These are phyloP conservation scores for Eucalyptus tenuipes DNA, from an alignment of 345 rosid genomes.

Conservation along the genomic window DNA sequence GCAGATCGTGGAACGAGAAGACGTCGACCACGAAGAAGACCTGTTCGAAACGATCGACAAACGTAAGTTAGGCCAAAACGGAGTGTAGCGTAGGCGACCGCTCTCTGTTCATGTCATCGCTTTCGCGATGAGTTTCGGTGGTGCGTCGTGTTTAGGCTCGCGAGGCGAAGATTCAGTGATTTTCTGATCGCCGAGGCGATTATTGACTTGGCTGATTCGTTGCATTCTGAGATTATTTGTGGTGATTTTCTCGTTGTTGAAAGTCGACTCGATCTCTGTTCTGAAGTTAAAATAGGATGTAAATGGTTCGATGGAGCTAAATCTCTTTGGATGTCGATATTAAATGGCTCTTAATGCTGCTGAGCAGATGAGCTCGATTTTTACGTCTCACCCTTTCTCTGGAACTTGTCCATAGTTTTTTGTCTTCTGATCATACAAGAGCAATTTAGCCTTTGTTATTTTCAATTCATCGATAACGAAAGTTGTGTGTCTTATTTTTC, in stretches of 20 bases:
- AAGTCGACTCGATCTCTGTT: too few species aligned
- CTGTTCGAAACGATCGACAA: slow-evolving; percentile 4
- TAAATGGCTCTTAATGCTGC: neutral
- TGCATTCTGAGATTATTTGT: too few species aligned
- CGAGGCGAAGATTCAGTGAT: too few species aligned
- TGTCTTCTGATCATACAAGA: neutral
- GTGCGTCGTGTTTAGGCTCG: too few species aligned
- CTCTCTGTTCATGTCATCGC: neutral
- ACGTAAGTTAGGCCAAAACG: neutral
- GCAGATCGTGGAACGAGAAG: slow-evolving; percentile 8
- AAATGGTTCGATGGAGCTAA: neutral
- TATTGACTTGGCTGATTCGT: too few species aligned
- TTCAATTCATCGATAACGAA: too few species aligned
- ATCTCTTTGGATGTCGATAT: neutral
- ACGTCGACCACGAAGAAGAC: neutral
- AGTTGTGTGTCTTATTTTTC: neutral
- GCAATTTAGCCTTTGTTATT: neutral
- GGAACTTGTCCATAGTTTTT: neutral
- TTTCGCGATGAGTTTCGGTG: too few species aligned
- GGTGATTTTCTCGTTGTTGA: too few species aligned
- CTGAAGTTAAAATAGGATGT: neutral
- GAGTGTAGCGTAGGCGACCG: too few species aligned
- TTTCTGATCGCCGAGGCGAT: too few species aligned
- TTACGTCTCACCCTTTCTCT: neutral
- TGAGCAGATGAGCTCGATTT: neutral